Conservation (phyloP, 2,329 filamentous ascomycete genomes). For the Chrysoporthe cubensis region DNA sequence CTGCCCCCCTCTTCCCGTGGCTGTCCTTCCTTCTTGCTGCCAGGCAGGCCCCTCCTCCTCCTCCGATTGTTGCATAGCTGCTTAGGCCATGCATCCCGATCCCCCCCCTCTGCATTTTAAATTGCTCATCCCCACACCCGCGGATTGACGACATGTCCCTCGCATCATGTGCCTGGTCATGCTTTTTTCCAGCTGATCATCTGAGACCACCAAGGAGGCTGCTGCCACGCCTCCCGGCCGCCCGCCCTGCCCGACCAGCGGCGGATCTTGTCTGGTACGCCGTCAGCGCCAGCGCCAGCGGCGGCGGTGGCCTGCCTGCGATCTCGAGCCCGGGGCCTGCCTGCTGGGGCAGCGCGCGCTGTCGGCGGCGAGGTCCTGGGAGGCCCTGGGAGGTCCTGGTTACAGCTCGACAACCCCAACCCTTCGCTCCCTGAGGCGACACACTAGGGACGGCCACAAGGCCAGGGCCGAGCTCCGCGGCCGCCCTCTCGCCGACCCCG, state of each 20-base stretch:
- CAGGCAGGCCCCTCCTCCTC: background rate
- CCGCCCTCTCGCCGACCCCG: background rate
- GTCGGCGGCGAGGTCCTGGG: too few species aligned
- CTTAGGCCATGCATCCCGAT: slow-evolving; percentile 3
- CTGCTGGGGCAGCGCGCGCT: too few species aligned
- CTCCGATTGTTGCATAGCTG: slow-evolving; percentile 18
- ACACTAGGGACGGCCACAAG: background rate
- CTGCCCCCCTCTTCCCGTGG: background rate
- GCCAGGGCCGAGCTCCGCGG: slow-evolving; percentile 3
- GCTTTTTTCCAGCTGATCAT: slow-evolving; percentile 10
- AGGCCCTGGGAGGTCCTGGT: too few species aligned
- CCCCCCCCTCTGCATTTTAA: background rate
- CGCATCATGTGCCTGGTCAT: slow-evolving; percentile 24
- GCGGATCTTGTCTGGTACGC: too few species aligned
- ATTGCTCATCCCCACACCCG: slow-evolving; percentile 9
- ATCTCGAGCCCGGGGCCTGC: too few species aligned
- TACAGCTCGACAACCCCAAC: background rate
- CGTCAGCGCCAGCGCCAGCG: too few species aligned
- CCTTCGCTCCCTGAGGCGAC: background rate
- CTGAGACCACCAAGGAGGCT: background rate
- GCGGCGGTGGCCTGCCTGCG: too few species aligned
- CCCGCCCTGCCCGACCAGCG: too few species aligned
- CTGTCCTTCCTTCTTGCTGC: background rate
- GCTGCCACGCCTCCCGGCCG: background rate
- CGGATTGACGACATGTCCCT: slow-evolving; percentile 13